Base-by-base conservation (phyloP, 768 basidiomycete genomes). In the Boletus subcaerulescens region DNA sequence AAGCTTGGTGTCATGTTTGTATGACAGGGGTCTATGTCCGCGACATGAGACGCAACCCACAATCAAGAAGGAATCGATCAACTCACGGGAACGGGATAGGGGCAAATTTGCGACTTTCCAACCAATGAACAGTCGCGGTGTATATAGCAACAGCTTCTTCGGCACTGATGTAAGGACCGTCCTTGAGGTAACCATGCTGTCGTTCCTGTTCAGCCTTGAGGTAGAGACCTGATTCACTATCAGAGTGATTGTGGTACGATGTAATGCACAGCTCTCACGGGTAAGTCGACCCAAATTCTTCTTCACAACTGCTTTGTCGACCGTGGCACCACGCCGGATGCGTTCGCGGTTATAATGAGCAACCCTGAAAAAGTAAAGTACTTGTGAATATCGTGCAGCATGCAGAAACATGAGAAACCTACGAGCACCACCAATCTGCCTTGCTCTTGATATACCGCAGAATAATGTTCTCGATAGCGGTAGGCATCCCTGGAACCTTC, bases 401-500 rank as follows among this genome's bases (percentile, higher is more conserved):
- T n/a, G 5, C 17, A 18, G 18, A 14, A 26, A 43, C 39, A 32
- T 22, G 20, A 14, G 33, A 22, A 3, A 79, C 86, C 61, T 71
- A 88, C 77, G 91, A 95, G 70, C 89, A 89, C 93, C 94, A 98
- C 96, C 96, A 98, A 70, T 99, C 96, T 20, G 95, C 91, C 78
- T 99, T 99, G 75, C 88, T 91, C 80, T 99, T 99, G 81, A 98
- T 95, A 75, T 98, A 99, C 48, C 96, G 89, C 40, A 99, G 74
- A 59, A 99, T 98, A 72, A 99, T 98, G 72, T 98, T 98, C 75
- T 99, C 97, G 59, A 99, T 97, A 12, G 97, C 93, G 1, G 97
- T 98, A 0, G 94, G 94, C 97, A 98, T 98, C 38, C 97, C 97
- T 11, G 95, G 97, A 2, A 98, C 97, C 73, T 98, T 98, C 97